Evolutionary conservation across 306 rosid genomes (phyloP).

Genomic region (cucumber (Cucumis sativus)): DNA sequence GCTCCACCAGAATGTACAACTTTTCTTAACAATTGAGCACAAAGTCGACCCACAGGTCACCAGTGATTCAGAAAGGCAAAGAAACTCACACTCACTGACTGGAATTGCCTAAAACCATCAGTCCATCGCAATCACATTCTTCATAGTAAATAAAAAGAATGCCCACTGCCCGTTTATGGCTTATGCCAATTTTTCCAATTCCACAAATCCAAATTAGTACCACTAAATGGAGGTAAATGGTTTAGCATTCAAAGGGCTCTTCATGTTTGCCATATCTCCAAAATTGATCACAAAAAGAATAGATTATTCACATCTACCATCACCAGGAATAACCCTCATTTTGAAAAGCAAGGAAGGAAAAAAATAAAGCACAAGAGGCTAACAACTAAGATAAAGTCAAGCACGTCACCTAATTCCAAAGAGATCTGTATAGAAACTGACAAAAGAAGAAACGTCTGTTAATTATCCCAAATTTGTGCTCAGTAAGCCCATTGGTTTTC

Average conservation of each 20-base stretch:
- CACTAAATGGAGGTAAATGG: not conserved
- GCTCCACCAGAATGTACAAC: not conserved
- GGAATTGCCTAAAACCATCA: not conserved
- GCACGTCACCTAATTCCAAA: not conserved
- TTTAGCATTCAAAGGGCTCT: not conserved
- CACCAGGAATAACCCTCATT: not conserved
- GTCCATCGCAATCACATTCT: not conserved
- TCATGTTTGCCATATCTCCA: not conserved
- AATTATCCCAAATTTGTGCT: not conserved
- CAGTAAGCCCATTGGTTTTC: not conserved
- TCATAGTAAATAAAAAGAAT: not conserved
- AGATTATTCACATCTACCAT: not conserved
- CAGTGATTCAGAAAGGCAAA: not conserved
- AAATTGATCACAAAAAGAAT: not conserved
- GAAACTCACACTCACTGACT: not conserved
- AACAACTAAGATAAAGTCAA: not conserved
- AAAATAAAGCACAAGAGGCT: not conserved
- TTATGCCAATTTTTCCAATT: not conserved
- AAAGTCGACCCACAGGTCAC: not conserved
- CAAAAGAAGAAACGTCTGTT: not conserved
- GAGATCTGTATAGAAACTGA: not conserved
- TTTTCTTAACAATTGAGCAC: not conserved
- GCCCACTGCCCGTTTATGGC: not conserved
- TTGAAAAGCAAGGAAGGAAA: not conserved
- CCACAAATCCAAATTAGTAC: not conserved